Base-by-base conservation (phyloP, 2,329 filamentous ascomycete genomes). In the Penicillium brasilianum region DNA sequence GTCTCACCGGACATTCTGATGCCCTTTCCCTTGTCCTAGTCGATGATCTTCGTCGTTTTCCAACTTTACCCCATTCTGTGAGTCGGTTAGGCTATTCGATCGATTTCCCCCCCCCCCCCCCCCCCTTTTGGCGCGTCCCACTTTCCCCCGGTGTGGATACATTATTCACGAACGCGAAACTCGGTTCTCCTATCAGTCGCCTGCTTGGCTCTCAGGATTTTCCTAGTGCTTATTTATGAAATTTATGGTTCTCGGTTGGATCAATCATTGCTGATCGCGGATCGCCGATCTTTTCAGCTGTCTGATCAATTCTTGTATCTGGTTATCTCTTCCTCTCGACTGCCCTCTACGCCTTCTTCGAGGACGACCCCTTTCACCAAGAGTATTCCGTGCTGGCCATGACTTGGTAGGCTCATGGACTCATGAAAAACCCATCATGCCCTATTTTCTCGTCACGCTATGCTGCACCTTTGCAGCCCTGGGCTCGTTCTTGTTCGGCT, bases 401-500 rank as follows among this genome's bases (percentile, higher is more conserved):
- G 50, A 53, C 25, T 37, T 37, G 34, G 2, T n/a, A 36, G 22
- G 3, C 22, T 22, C 28, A 25, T 4, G 10, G n/a, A 14, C 18
- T 25, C 67, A 30, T 25, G 10, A 39, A 41, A 16, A 2, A 30
- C 1, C 1, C 22, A 43, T 25, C 41, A 75, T 75, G 73, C 58
- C 69, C 43, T 72, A 66, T 52, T 46, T 67, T 16, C 67, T 77
- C 25, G 75, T 75, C 49, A 71, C 71, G 16, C 64, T 75, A 34
- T 78, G 70, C 60, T 76, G 80, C 60, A 71, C 74, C 46, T 82
- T 82, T 62, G 79, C 79, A 16, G 78, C 78, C 6, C 72, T 82
- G 44, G 81, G 80, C 22, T 81, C 81, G 39, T 78, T 83, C 57
- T 72, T 83, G 14, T 82, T 82, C 64, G 81, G 81, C 53, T 83